These are phyloP conservation scores for Pseudonectria foliicola DNA, from an alignment of 2,329 filamentous ascomycete species.

Conservation along the genomic window DNA sequence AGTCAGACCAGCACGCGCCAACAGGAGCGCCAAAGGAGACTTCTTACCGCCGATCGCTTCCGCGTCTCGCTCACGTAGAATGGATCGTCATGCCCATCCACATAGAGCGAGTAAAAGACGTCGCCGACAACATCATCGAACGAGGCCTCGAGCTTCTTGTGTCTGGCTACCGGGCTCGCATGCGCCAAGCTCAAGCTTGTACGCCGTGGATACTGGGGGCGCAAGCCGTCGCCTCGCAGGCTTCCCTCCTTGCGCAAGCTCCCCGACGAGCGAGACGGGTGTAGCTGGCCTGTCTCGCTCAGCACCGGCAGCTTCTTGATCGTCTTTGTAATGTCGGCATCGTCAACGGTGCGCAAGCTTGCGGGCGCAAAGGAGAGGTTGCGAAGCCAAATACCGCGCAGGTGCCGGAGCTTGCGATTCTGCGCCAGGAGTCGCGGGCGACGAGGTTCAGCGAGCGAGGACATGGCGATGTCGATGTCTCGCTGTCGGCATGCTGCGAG, in stretches of 20 bases:
- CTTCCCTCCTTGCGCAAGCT: constrained; percentile 32
- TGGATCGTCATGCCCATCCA: constrained; percentile 57
- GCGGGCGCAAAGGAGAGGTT: constrained; percentile 66
- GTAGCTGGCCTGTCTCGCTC: constrained; percentile 40
- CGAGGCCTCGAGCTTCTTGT: constrained; percentile 69
- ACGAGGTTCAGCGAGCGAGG: constrained; percentile 30
- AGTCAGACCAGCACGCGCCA: constrained; percentile 5
- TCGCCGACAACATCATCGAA: constrained; percentile 70
- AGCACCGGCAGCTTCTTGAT: constrained; percentile 57
- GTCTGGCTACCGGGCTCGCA: constrained; percentile 45
- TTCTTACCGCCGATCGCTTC: constrained; percentile 60
- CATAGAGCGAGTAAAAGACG: constrained; percentile 81
- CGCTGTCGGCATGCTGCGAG: constrained; percentile 11
- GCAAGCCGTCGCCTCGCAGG: constrained; percentile 31
- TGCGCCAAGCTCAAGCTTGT: constrained; percentile 44
- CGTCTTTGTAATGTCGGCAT: constrained; percentile 63
- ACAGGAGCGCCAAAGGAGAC: background rate
- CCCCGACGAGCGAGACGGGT: constrained; percentile 50
- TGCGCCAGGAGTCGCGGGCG: constrained; percentile 53
- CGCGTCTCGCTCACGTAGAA: constrained; percentile 86
- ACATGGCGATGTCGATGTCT: constrained; percentile 19
- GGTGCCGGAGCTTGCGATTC: constrained; percentile 83
- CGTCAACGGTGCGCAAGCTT: constrained; percentile 66
- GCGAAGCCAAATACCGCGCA: constrained; percentile 78
- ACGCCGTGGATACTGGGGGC: constrained; percentile 30